Percentiles rank a stretch among this genome's conserved stretches.
Evolutionary conservation across 371 early-diverging fungal genomes (phyloP).

Genomic region (Mucor saturninus): DNA sequence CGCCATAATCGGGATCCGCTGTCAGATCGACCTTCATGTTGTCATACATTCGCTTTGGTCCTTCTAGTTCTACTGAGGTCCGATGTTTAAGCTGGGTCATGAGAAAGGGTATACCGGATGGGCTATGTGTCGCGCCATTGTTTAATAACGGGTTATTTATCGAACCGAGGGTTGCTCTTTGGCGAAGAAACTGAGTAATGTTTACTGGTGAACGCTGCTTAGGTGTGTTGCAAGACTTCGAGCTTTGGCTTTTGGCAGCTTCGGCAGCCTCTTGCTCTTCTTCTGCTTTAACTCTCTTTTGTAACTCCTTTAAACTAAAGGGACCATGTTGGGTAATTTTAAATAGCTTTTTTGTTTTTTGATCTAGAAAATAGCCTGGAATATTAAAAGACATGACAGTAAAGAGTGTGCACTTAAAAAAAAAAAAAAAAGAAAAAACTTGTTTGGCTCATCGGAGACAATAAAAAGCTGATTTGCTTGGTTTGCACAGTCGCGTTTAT

Average conservation of each 20-base stretch:
- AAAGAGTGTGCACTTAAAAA: not conserved
- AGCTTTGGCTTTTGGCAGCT: not conserved
- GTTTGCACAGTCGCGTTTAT: not conserved
- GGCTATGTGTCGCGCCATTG: not conserved
- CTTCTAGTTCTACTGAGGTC: conserved; percentile 8
- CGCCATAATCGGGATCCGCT: conserved; percentile 10
- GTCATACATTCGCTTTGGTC: conserved; percentile 4
- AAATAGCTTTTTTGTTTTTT: conserved; percentile 26
- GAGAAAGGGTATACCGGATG: conserved; percentile 3
- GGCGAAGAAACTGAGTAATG: conserved; percentile 12
- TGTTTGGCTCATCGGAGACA: not conserved
- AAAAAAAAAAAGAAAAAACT: not conserved
- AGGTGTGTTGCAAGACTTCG: not conserved
- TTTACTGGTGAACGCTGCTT: conserved; percentile 4
- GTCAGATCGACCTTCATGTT: conserved; percentile 13
- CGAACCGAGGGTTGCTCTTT: conserved; percentile 4
- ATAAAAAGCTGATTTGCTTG: not conserved
- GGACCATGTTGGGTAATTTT: conserved; percentile 29
- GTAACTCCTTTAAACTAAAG: conserved; percentile 27
- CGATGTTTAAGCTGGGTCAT: conserved; percentile 7
- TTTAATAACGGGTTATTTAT: not conserved
- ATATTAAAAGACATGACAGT: conserved; percentile 28
- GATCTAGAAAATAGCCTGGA: conserved; percentile 33
- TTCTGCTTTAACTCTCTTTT: conserved; percentile 23
- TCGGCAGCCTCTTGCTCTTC: conserved; percentile 15